Base-by-base conservation (phyloP, 495 filamentous ascomycete genomes). In the Daldinia bambusicola region DNA sequence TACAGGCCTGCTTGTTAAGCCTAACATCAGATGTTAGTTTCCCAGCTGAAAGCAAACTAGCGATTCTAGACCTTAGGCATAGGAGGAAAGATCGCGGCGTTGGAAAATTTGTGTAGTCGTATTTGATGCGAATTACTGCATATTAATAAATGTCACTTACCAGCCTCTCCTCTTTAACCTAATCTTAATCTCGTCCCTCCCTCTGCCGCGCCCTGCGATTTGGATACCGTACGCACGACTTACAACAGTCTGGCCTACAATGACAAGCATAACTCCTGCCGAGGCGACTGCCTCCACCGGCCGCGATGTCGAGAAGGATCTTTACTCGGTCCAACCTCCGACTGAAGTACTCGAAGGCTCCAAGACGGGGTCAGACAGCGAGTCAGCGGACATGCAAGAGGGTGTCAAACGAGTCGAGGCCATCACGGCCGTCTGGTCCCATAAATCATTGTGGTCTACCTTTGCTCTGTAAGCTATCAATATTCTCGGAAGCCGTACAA, bases 351-450 rank as follows among this genome's bases (percentile, higher is more conserved):
- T 59, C n/a, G 69, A 57, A 40, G 70, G 66, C 37, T 26, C 70
- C 40, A 72, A 72, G 55, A 40, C 34, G 8, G 69, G 55, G 9
- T 64, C 60, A 9, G 70, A 72, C 16, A 13, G 59, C 50, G 64
- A 68, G 16, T 67, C 63, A 18, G 3, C 63, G 10, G 56, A 70
- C n/a, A 26, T 64, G 38, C 73, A 73, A 16, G 61, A 70, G 14
- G 80, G 80, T 53, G 76, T 82, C 22, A 68, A 74, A 57, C 64
- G 69, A 13, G 70, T 77, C 13, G 80, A 82, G 48, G 80, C 75
- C 7, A 75, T 79, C 31, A 79, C 80, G 18, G 52, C 69, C 10
- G 74, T 75, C 18, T 82, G 80, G 76, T 70, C 74, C 1, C 64
- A 62, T 40, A 70, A 59, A 2, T 56, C 67, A 0, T 48, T 82